phyloP scores from a whole-genome alignment of 305 asterid genomes.

The Fraxinus sp. region DNA sequence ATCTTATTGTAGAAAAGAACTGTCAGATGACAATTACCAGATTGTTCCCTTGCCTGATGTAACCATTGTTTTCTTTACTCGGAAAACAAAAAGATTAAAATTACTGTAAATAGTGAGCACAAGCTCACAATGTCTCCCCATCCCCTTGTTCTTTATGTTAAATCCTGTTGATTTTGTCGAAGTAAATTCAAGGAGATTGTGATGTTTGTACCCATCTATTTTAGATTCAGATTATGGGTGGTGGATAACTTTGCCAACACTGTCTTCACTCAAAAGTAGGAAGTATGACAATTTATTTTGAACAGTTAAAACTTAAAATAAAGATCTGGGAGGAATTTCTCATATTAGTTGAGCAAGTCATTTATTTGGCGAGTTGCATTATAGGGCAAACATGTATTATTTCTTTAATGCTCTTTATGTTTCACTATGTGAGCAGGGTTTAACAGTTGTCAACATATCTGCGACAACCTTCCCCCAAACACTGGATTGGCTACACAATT shows the following conservation, averaged over 20 bases:
- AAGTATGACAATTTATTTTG: not conserved
- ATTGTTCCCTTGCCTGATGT: not conserved
- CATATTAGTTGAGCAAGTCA: not conserved
- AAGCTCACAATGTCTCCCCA: not conserved
- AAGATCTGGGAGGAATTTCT: conserved; percentile 12
- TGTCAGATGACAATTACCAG: not conserved
- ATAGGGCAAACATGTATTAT: not conserved
- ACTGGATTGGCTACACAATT: conserved; percentile 89
- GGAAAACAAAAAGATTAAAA: not conserved
- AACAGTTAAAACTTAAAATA: not conserved
- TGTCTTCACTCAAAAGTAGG: not conserved
- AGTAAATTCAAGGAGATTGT: not conserved
- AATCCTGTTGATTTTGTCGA: not conserved
- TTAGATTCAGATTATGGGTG: not conserved
- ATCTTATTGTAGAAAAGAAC: not conserved
- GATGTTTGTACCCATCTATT: not conserved
- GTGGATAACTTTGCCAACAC: not conserved
- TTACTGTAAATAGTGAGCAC: not conserved
- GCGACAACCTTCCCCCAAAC: conserved; percentile 97
- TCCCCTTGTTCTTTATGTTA: not conserved
- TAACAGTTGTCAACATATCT: conserved; percentile 75
- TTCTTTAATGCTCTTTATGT: conserved; percentile 16
- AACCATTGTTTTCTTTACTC: not conserved
- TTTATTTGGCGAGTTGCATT: conserved; percentile 7
- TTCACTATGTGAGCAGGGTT: conserved; percentile 54